Evolutionary conservation across 306 rosid genomes (phyloP).

Genomic region (Macrotyloma uniflorum): DNA sequence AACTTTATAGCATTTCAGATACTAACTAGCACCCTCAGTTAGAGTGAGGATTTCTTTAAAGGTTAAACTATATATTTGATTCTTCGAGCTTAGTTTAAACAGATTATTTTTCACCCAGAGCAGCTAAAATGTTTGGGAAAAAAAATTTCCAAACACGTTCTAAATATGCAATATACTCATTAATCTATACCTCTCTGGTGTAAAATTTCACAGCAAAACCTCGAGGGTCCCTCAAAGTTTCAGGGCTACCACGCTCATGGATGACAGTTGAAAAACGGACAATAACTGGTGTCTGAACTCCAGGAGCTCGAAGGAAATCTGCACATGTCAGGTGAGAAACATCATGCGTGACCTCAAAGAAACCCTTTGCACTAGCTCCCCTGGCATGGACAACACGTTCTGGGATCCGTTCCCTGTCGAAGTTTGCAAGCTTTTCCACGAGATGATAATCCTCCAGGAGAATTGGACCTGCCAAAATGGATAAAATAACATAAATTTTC

Average conservation of each 20-base stretch:
- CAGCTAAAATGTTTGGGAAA: too few relatives aligned
- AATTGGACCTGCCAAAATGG: conserved; percentile 74
- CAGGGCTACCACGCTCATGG: conserved; percentile 99
- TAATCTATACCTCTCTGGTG: conserved; percentile 75
- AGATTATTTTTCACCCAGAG: too few relatives aligned
- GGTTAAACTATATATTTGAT: background rate
- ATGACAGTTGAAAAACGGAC: conserved; percentile 95
- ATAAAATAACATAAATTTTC: background rate
- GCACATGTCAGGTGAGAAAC: conserved; percentile 85
- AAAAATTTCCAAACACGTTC: too few relatives aligned
- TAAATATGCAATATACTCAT: background rate
- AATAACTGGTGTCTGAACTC: conserved; percentile 94
- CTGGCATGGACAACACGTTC: conserved; percentile 98
- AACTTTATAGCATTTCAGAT: conserved; percentile 14
- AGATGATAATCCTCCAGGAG: conserved; percentile 94
- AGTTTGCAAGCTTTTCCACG: conserved; percentile 89
- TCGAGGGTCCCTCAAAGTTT: conserved; percentile 85
- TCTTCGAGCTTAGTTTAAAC: background rate
- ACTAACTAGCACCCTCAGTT: background rate
- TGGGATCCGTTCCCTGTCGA: conserved; percentile 88
- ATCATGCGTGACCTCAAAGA: conserved; percentile 96
- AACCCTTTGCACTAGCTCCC: conserved; percentile 99
- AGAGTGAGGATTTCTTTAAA: background rate
- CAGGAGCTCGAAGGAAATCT: conserved; percentile 93
- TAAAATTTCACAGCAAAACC: conserved; percentile 89